These are phyloP conservation scores for Taphrina communis DNA, from an alignment of 1,139 yeast genomes.

Conservation along the genomic window DNA sequence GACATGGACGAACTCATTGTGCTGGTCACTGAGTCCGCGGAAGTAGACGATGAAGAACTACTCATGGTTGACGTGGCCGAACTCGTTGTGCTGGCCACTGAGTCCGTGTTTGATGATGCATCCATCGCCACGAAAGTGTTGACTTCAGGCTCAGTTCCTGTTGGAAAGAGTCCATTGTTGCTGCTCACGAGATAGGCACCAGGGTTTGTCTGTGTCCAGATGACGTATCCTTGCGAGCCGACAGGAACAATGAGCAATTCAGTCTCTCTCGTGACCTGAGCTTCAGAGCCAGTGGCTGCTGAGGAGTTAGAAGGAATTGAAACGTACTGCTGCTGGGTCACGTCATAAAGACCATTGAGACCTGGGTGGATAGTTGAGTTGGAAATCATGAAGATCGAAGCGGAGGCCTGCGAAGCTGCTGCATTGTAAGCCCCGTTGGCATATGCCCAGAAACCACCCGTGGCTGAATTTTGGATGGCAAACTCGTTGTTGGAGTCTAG, in stretches of 20 bases:
- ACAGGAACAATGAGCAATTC: slow-evolving; percentile 15
- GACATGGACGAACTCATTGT: no score
- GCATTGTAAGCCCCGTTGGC: neutral
- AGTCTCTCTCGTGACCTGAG: slow-evolving; percentile 12
- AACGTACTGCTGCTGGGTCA: slow-evolving; percentile 4
- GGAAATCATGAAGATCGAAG: neutral
- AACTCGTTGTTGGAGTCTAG: slow-evolving; percentile 5
- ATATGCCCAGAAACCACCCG: slow-evolving; percentile 15
- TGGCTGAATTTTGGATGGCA: slow-evolving; percentile 2
- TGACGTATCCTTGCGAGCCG: slow-evolving; percentile 3
- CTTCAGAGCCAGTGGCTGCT: slow-evolving; percentile 9
- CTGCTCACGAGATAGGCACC: slow-evolving; percentile 12
- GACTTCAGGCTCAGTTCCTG: slow-evolving; percentile 9
- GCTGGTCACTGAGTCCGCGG: neutral
- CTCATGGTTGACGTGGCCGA: neutral
- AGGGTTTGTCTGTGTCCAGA: slow-evolving; percentile 27
- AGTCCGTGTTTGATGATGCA: neutral
- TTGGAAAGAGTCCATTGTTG: neutral
- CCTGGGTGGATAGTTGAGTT: slow-evolving; percentile 24
- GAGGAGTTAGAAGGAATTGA: slow-evolving; percentile 12
- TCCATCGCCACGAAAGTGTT: slow-evolving; percentile 18
- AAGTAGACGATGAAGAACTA: neutral
- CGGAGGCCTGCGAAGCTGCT: neutral
- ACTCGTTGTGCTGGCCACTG: neutral
- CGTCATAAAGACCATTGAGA: slow-evolving; percentile 18